Base-by-base conservation (phyloP, 352 stramenopile species). In the Thraustochytrium sp. region DNA sequence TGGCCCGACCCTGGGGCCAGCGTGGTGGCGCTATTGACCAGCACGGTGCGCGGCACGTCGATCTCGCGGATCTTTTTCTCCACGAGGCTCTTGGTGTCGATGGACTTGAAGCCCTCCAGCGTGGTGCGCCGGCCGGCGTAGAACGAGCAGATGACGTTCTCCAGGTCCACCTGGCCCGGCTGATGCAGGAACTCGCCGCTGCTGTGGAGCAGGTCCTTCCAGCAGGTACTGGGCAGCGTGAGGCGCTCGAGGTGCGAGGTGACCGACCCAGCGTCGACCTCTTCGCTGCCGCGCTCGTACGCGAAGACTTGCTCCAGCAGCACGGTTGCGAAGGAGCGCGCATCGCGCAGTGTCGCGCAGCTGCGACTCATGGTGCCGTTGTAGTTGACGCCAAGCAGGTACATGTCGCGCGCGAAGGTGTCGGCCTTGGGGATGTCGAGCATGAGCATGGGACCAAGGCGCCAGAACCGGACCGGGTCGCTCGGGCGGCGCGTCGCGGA, bases 61-160 rank as follows among this genome's bases (percentile, higher is more conserved):
- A 80, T 61, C 53, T 80, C 68, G 18, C 53, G 48, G n/a, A 80
- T 63, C 34, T 80, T 68, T 26, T 80, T 80, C 34, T 61, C 31
- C 3, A 80, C 46, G 18, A 80, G 38, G 11, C 36, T 72, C 29
- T 68, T 80, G 34, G 68, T 63, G 26, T 80, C 68, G 4, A 80
- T 80, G 23, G 48, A 55, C 26, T 61, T 61, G 51, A 80, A 80
- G 31, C 68, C 68, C 18, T 80, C 68, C 23, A 80, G 49, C 9
- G 68, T 80, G 37, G 68, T 80, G 18, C 68, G 68, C 9, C 68
- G 31, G 23, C 68, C 68, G 5, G 44, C 68, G n/a, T 65, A 72
- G 31, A 80, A 80, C 9, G 48, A 61, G 40, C 31, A 80, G 23
- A 80, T 53, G 34, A 80, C 46, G 26, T 63, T 80, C 16, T 80